Base-by-base conservation (phyloP, 805 yeast species). In the Metschnikowia kofuensis region DNA sequence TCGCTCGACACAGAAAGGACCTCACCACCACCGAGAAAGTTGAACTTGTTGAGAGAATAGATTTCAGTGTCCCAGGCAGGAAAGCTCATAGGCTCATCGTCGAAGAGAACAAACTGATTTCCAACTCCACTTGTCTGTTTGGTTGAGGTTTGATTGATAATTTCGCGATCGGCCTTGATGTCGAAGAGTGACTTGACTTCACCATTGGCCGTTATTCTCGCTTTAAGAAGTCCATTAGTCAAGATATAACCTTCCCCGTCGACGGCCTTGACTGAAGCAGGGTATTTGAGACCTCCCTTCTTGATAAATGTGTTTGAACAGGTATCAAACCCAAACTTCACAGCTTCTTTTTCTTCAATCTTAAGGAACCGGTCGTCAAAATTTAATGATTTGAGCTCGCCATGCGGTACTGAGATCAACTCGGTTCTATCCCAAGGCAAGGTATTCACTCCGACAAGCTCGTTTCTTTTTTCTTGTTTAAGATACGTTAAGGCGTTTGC, bases 31-130 rank as follows among this genome's bases (percentile, higher is more conserved):
- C 54, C 49, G 46, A 74, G 58, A 54, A 82, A 80, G 47, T 71
- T 72, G 62, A 78, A 82, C 61, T 85, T 89, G 58, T 85, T 89
- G 49, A 89, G 77, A 0, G 96, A 87, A 63, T 81, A 94, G 50
- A 90, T 76, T 64, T 92, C 99, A 0, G 98, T 92, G 64, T 92
- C 99, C 99, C 99, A 92, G 1, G 98, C 98, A 40, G 89, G 96
- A 83, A 84, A 92, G 48, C 78, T 84, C 60, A 89, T 73, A 9
- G 99, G 99, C 53, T 89, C 87, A 64, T 94, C 99, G 55, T 91
- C 91, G 60, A 87, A 87, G 49, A 94, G 62, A 1, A 89, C 82
- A 54, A 82, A 83, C 65, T 87, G 96, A 59, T 90, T 89, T 14
- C 91, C 97, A 36, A 89, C 89, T 6, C 58, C 61, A 27, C 57